These are phyloP conservation scores for Boletellus ananiceps DNA, from an alignment of 768 basidiomycete genomes.

Conservation along the genomic window DNA sequence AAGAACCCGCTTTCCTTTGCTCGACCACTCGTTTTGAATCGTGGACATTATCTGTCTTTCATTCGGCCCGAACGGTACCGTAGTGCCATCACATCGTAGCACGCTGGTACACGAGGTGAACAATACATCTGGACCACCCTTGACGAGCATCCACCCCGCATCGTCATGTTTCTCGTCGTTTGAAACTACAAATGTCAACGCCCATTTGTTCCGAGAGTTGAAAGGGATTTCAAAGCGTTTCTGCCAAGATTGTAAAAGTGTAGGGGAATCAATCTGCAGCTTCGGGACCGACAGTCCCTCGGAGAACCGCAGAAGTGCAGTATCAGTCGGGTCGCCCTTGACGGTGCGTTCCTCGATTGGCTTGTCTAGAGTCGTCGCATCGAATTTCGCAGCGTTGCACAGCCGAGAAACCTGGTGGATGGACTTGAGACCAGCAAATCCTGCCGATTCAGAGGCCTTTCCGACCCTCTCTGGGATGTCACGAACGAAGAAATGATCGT, in stretches of 20 bases:
- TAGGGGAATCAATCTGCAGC: slow-evolving; percentile 15
- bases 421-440: slow-evolving; percentile 16
- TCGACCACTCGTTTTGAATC: slow-evolving; percentile 41
- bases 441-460: slow-evolving; percentile 4
- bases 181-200: slow-evolving; percentile 38
- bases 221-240: slow-evolving; percentile 37
- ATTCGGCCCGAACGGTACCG: slow-evolving; percentile 27
- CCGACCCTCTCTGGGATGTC: slow-evolving; percentile 10
- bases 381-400: slow-evolving; percentile 55
- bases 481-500: slow-evolving; percentile 17
- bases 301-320: slow-evolving; percentile 48
- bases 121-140: slow-evolving; percentile 57
- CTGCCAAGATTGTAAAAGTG: slow-evolving; percentile 19
- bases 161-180: slow-evolving; percentile 4
- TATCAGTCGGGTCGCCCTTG: slow-evolving; percentile 49
- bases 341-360: slow-evolving; percentile 32
- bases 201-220: slow-evolving; percentile 55
- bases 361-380: slow-evolving; percentile 22
- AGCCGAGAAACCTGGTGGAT: slow-evolving; percentile 42
- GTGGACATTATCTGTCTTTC: slow-evolving; percentile 20
- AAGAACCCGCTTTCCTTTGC: slow-evolving; percentile 50
- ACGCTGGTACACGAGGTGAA: slow-evolving; percentile 36
- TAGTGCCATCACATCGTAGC: slow-evolving; percentile 29
- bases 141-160: slow-evolving; percentile 41
- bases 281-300: slow-evolving; percentile 27